Evolutionary conservation across 1,284 basidiomycete genomes (phyloP), one percentile per base, ranked within the genome.

Genomic region (Irpex sp.): DNA sequence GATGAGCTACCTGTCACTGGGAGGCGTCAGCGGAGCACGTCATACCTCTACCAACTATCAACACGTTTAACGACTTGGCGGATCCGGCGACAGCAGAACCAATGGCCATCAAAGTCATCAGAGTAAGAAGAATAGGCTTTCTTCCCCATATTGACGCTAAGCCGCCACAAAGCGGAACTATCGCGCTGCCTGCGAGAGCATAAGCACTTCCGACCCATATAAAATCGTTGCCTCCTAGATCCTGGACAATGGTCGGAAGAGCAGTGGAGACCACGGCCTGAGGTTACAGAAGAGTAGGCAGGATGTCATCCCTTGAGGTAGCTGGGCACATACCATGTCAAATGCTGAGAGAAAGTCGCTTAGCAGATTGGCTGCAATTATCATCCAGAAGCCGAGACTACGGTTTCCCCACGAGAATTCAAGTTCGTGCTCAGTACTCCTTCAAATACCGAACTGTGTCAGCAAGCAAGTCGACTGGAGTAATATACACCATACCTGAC

Each of bases 361-460:
- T 0, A 26, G 26, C 7, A 56, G 17, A 17, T 37, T 66, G 0
- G 77, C 67, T 1, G 74, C 56, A 55, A 79, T 72, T 47, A 78
- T 71, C 51, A 78, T 60, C 75, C 75, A 78, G 66, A 79, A 78
- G 47, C 68, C 9, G 21, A 52, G 15, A 52, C 49, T 52, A 52
- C 49, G 49, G 11, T 3, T 52, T 19, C 15, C 7, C 49, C 49
- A 52, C 21, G 49, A 52, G 19, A 52, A 52, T 17, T 52, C 49
- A n/a, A n/a, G n/a, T n/a, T n/a, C n/a, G n/a, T n/a, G n/a, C n/a
- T n/a, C n/a, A n/a, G n/a, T n/a, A n/a, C n/a, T n/a, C n/a, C n/a
- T n/a, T n/a, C n/a, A n/a, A n/a, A n/a, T n/a, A n/a, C n/a, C n/a
- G n/a, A n/a, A n/a, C n/a, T n/a, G n/a, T n/a, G n/a, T n/a, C n/a